Percentiles rank a stretch among this genome's conserved stretches.
These are phyloP conservation scores for Tillandsia fasciculata DNA, from an alignment of 176 grass and related monocot genomes.

Conservation along the genomic window DNA sequence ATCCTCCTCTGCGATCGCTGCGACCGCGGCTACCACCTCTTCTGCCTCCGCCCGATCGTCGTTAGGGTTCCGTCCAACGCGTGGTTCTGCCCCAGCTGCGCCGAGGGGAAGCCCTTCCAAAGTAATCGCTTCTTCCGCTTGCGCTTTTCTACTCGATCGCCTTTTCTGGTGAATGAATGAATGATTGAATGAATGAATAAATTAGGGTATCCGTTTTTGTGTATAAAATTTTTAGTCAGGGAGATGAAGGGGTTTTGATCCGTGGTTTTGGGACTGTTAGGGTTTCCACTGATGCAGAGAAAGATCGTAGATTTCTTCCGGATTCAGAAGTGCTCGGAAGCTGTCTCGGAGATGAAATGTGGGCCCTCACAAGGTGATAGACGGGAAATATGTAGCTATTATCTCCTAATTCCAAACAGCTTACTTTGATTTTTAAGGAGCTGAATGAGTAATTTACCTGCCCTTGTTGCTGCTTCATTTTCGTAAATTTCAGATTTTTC, in stretches of 20 bases:
- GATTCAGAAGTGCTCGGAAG: slow-evolving; percentile 42
- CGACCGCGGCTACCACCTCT: slow-evolving; percentile 63
- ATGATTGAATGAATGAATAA: neutral
- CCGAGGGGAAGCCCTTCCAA: slow-evolving; percentile 19
- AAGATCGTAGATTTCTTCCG: slow-evolving; percentile 94
- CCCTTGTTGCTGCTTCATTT: no score
- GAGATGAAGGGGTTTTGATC: slow-evolving; percentile 13
- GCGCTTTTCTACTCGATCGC: no score
- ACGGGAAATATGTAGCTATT: neutral
- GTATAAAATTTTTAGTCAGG: neutral
- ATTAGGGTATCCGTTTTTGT: neutral
- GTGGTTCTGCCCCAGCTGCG: slow-evolving; percentile 74
- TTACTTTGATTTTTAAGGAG: neutral
- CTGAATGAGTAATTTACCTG: no score
- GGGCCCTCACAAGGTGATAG: slow-evolving; percentile 44
- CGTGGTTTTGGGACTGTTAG: slow-evolving; percentile 25
- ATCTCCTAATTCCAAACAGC: neutral
- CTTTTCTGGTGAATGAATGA: no score
- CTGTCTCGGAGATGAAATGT: slow-evolving; percentile 26
- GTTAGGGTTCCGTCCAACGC: slow-evolving; percentile 55
- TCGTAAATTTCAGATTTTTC: no score
- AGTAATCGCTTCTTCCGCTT: slow-evolving; percentile 24
- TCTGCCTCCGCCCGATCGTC: slow-evolving; percentile 74
- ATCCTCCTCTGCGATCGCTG: slow-evolving; percentile 78
- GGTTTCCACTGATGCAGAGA: slow-evolving; percentile 67